Percentiles rank a stretch among this genome's conserved stretches.
Conservation (phyloP, 768 basidiomycete species). For the Phaeotremella skinneri region DNA sequence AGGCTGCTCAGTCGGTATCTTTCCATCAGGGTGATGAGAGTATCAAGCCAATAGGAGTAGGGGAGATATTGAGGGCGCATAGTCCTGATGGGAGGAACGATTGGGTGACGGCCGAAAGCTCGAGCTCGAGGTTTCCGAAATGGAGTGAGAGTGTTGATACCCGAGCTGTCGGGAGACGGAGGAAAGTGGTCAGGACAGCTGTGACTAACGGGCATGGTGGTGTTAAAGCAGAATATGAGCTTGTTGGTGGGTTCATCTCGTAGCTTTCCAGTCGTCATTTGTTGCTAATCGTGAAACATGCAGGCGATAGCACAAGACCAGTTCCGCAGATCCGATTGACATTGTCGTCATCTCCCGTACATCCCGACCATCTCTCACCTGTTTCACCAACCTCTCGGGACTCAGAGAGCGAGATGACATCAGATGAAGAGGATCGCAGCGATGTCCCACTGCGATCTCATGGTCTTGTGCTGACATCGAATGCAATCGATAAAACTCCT, state of each 20-base stretch:
- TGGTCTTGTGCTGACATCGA: not conserved
- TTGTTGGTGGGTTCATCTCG: conserved; percentile 47
- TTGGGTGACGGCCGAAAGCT: conserved; percentile 7
- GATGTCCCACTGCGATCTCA: not conserved
- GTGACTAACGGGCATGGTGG: conserved; percentile 25
- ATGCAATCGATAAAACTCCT: conserved; percentile 1
- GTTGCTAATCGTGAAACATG: conserved; percentile 18
- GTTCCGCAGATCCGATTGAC: conserved; percentile 52
- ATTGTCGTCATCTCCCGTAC: conserved; percentile 29
- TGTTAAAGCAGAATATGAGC: conserved; percentile 54
- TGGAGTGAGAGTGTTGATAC: not conserved
- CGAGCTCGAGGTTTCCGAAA: not conserved
- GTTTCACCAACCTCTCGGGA: not conserved
- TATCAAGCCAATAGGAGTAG: conserved; percentile 31
- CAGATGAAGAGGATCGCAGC: conserved; percentile 7
- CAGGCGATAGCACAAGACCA: conserved; percentile 40
- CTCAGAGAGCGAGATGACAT: conserved; percentile 1
- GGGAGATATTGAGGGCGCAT: conserved; percentile 22
- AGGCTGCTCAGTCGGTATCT: not conserved
- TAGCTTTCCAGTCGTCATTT: not conserved
- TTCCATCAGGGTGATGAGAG: conserved; percentile 22
- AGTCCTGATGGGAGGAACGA: conserved; percentile 15
- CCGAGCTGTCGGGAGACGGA: conserved; percentile 4
- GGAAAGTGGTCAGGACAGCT: conserved; percentile 22
- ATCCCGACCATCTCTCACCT: conserved; percentile 3